phyloP scores from a whole-genome alignment of 805 yeast genomes.

The Schwanniomyces sp. region DNA sequence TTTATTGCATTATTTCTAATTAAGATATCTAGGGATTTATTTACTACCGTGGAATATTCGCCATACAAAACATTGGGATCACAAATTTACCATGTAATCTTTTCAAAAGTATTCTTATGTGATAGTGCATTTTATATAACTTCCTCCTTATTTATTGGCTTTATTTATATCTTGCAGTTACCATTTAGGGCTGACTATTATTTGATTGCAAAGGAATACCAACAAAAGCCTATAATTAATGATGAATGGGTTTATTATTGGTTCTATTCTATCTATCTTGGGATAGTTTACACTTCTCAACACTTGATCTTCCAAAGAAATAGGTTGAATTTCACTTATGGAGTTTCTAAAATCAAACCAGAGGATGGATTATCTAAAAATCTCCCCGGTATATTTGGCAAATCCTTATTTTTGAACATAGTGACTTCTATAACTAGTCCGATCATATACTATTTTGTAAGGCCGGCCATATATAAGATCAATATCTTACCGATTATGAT shows the following conservation, averaged over 20 bases:
- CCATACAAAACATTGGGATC: slow-evolving; percentile 30
- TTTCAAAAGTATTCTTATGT: slow-evolving; percentile 15
- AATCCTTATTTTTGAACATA: slow-evolving; percentile 32
- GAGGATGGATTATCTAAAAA: slow-evolving; percentile 27
- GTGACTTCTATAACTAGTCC: slow-evolving; percentile 33
- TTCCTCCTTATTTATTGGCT: slow-evolving; percentile 22
- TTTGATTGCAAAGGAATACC: slow-evolving; percentile 38
- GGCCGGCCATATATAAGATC: slow-evolving; percentile 42
- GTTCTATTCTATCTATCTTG: slow-evolving; percentile 43
- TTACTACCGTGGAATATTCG: slow-evolving; percentile 31
- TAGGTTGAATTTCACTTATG: slow-evolving; percentile 48
- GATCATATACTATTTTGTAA: slow-evolving; percentile 36
- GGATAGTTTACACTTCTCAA: slow-evolving; percentile 48
- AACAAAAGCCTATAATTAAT: slow-evolving; percentile 35
- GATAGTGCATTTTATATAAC: slow-evolving; percentile 18
- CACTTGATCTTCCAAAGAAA: slow-evolving; percentile 56
- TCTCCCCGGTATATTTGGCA: slow-evolving; percentile 32
- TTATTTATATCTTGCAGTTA: slow-evolving; percentile 25
- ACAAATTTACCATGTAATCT: slow-evolving; percentile 24
- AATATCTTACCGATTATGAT: slow-evolving; percentile 26
- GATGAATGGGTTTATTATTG: slow-evolving; percentile 51
- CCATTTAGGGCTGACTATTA: slow-evolving; percentile 27
- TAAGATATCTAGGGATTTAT: slow-evolving; percentile 21
- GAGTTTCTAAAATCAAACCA: slow-evolving; percentile 42
- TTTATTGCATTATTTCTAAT: slow-evolving; percentile 26